Base-by-base conservation (phyloP, 2,329 filamentous ascomycete genomes). In the Neurospora sp. region DNA sequence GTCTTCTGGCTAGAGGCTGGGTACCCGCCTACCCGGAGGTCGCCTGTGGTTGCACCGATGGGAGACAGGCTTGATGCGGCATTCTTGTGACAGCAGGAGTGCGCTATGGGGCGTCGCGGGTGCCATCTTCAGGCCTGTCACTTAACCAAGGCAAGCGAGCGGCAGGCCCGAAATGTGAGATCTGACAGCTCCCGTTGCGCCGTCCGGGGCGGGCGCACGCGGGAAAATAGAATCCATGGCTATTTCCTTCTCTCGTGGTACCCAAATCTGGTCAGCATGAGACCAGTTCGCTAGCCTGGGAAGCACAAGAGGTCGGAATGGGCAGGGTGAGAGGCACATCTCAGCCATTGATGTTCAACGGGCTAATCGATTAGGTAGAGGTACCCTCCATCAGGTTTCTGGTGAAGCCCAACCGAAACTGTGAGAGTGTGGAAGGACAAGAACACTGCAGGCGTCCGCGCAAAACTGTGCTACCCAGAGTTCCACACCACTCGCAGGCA, bases 151-250 rank as follows among this genome's bases (percentile, higher is more conserved):
- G 52, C 66, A 71, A 69, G 57, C 68, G 67, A 71, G 67, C 67
- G 66, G 36, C 68, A 69, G 69, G 69, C 67, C 41, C 70, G 67
- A 70, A 73, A 70, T 71, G 71, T 73, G 73, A 73, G 69, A 74
- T 73, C 72, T 74, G 74, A 74, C 73, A 73, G 66, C 70, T 73
- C 70, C 36, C 41, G 37, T 28, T 23, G 39, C 39, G 41, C 17
- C 67, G 69, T 66, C 70, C 62, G 39, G 67, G 57, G 69, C 70
- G 73, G 70, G 72, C 70, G 70, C 70, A 68, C 66, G 68, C 69
- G 72, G 71, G 72, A 71, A 70, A 67, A 73, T 62, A 62, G 52
- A 15, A 62, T 62, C 28, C 52, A 36, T 62, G 52, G 52, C 52
- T 62, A 62, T 36, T 62, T 62, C 15, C 52, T 62, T 62, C 52